Evolutionary conservation across 2,329 filamentous ascomycete species (phyloP).

Genomic region (Tolypocladium endophyticum): DNA sequence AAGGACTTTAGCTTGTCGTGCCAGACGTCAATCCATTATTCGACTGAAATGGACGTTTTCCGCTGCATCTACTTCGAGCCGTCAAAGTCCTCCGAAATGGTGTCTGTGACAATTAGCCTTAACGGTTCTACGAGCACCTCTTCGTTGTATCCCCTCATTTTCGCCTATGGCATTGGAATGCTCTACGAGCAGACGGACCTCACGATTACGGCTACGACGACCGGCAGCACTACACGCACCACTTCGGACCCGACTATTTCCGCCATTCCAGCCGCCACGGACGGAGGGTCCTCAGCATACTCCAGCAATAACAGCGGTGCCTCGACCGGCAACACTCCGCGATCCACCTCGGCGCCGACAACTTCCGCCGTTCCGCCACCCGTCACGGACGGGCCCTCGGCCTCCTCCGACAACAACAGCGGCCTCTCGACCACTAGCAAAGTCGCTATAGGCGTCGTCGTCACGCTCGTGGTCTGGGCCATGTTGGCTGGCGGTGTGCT

Average conservation of each 20-base stretch:
- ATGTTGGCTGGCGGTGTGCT: slow-evolving; percentile 12
- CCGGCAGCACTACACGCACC: slow-evolving; percentile 2
- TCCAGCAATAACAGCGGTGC: slow-evolving; percentile 2
- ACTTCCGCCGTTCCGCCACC: not conserved
- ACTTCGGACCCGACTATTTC: not conserved
- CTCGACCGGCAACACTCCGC: slow-evolving; percentile 5
- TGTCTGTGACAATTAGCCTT: slow-evolving; percentile 14
- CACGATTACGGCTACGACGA: slow-evolving; percentile 3
- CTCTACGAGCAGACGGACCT: slow-evolving; percentile 19
- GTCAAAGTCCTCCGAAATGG: too few relatives aligned
- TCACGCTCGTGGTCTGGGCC: slow-evolving; percentile 17
- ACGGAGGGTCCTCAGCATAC: too few relatives aligned
- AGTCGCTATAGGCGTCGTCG: slow-evolving; percentile 17
- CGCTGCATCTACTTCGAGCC: too few relatives aligned
- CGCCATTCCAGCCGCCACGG: not conserved
- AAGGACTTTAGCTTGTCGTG: slow-evolving; percentile 15
- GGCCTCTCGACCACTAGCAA: slow-evolving; percentile 12
- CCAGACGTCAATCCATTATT: slow-evolving; percentile 4
- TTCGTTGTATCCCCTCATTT: too few relatives aligned
- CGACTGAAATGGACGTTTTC: too few relatives aligned
- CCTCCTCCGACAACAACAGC: not conserved
- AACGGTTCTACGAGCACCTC: slow-evolving; percentile 13
- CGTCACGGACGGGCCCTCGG: not conserved
- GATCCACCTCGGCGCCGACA: not conserved
- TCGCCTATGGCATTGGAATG: slow-evolving; percentile 24